Conservation (phyloP, 805 yeast genomes). For the Pichia insulana region DNA sequence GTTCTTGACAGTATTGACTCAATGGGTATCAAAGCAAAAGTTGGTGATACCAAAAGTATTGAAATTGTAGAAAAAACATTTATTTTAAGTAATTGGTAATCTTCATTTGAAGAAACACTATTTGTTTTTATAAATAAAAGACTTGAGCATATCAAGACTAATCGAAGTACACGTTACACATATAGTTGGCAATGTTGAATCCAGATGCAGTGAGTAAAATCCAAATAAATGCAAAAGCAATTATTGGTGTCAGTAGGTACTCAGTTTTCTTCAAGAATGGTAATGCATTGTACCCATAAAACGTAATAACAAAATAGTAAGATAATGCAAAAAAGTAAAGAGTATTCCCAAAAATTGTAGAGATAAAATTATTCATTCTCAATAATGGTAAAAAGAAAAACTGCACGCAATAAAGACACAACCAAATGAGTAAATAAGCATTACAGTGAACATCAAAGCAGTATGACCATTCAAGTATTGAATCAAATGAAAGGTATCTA, state of each 20-base stretch:
- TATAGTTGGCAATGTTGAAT: constrained; percentile 61
- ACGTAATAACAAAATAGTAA: constrained; percentile 72
- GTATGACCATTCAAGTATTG: constrained; percentile 81
- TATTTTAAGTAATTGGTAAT: neutral
- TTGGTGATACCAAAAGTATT: neutral
- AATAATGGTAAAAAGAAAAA: constrained; percentile 67
- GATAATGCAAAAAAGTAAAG: constrained; percentile 66
- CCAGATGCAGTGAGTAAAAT: constrained; percentile 51
- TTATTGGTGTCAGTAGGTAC: constrained; percentile 54
- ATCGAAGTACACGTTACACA: constrained; percentile 36
- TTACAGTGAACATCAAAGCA: constrained; percentile 94
- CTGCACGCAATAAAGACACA: constrained; percentile 63
- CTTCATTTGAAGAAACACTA: too few relatives aligned
- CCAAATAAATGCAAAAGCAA: constrained; percentile 49
- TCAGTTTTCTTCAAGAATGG: constrained; percentile 61
- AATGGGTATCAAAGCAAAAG: neutral
- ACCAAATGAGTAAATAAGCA: constrained; percentile 76
- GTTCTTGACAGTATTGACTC: neutral
- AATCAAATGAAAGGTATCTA: constrained; percentile 25
- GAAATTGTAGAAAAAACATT: neutral
- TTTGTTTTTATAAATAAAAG: too few relatives aligned
- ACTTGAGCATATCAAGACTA: too few relatives aligned
- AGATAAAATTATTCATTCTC: constrained; percentile 53
- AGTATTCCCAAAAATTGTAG: constrained; percentile 69
- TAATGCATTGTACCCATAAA: constrained; percentile 79